Conservation (phyloP, 2,329 filamentous ascomycete genomes). For the Diaporthe nobilis region DNA sequence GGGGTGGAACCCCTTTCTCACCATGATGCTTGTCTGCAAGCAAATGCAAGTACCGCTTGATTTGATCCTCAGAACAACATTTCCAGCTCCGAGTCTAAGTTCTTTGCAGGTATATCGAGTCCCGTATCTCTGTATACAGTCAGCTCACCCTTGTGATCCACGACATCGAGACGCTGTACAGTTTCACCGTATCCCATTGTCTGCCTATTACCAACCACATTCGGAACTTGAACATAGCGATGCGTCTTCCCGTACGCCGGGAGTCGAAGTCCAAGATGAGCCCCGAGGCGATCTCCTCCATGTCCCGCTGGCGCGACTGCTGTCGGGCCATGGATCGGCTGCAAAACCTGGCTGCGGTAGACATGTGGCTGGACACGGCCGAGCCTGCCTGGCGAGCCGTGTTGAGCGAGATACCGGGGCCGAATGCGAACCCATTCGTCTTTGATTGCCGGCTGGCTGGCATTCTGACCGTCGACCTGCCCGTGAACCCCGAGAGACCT, state of each 20-base stretch:
- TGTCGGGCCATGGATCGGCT: conserved; percentile 15
- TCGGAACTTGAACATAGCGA: conserved; percentile 5
- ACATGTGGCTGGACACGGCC: conserved; percentile 13
- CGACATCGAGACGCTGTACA: conserved; percentile 14
- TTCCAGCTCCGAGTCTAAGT: neutral
- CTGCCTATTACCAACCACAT: conserved; percentile 13
- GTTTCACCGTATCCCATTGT: conserved; percentile 7
- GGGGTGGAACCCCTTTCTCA: conserved; percentile 8
- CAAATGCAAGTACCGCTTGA: conserved; percentile 17
- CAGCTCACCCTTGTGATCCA: conserved; percentile 14
- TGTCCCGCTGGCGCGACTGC: conserved; percentile 16
- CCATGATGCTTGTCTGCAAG: conserved; percentile 20
- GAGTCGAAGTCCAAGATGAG: conserved; percentile 15
- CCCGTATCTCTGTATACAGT: neutral
- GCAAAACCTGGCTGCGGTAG: conserved; percentile 12
- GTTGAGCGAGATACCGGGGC: conserved; percentile 18
- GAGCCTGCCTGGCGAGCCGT: conserved; percentile 18
- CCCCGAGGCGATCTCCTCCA: conserved; percentile 5
- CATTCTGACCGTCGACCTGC: conserved; percentile 17
- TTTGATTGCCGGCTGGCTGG: neutral
- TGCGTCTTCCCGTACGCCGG: conserved; percentile 10
- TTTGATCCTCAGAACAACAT: neutral
- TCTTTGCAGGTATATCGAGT: conserved; percentile 7
- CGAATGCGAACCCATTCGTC: conserved; percentile 16
- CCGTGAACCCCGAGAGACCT: conserved; percentile 19